phyloP scores from a whole-genome alignment of 495 filamentous ascomycete genomes.

The Penicillium bialowiezense region DNA sequence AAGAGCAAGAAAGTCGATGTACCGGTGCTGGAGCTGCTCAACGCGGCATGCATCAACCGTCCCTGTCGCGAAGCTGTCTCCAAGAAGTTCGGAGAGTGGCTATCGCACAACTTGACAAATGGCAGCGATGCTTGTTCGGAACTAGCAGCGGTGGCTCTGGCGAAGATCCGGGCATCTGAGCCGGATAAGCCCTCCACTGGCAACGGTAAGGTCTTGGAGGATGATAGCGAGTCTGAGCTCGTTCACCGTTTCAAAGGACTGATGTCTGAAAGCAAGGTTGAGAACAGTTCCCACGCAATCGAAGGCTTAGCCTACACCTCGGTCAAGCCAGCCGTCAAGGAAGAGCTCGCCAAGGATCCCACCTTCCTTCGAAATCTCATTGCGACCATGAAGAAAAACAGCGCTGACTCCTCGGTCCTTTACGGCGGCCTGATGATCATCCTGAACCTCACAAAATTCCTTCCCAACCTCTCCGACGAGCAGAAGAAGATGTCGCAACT shows the following conservation, averaged over 20 bases:
- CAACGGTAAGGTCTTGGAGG: slow-evolving; percentile 41
- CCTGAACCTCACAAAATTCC: slow-evolving; percentile 76
- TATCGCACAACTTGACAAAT: slow-evolving; percentile 72
- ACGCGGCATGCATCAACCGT: slow-evolving; percentile 80
- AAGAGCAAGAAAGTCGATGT: slow-evolving; percentile 77
- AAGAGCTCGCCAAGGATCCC: slow-evolving; percentile 66
- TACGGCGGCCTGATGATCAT: slow-evolving; percentile 86
- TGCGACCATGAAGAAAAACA: slow-evolving; percentile 55
- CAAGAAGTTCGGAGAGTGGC: slow-evolving; percentile 77
- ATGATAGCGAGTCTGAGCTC: slow-evolving; percentile 61
- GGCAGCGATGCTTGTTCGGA: slow-evolving; percentile 60
- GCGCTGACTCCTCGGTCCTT: slow-evolving; percentile 63
- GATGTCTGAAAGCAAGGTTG: slow-evolving; percentile 60
- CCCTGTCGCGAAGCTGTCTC: slow-evolving; percentile 74
- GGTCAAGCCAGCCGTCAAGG: slow-evolving; percentile 76
- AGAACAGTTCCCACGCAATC: slow-evolving; percentile 63
- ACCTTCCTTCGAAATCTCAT: slow-evolving; percentile 66
- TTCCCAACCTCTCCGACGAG: slow-evolving; percentile 78
- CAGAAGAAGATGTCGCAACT: slow-evolving; percentile 86
- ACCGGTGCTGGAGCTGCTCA: slow-evolving; percentile 81
- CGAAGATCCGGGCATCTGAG: slow-evolving; percentile 62
- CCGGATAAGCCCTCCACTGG: slow-evolving; percentile 33
- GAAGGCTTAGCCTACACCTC: slow-evolving; percentile 94
- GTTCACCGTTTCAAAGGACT: slow-evolving; percentile 75
- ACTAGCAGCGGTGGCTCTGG: slow-evolving; percentile 81